Conservation (phyloP, 129 eudicot species). For the Artemisia tridentata region DNA sequence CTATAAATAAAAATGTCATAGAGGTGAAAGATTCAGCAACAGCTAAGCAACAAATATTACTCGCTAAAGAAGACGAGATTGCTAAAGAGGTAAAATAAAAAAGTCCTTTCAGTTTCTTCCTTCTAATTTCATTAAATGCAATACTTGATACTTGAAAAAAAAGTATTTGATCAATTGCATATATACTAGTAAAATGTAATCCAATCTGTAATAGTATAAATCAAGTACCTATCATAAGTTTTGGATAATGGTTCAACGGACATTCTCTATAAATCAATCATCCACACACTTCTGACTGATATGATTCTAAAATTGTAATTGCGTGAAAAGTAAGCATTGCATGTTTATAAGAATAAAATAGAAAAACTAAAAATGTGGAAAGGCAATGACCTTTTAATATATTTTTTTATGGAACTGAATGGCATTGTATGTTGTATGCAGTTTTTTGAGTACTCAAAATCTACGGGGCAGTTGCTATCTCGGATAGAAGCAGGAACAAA, state of each 20-base stretch:
- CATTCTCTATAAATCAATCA: too few relatives aligned
- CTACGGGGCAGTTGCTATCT: constrained; percentile 32
- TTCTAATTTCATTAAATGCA: not conserved
- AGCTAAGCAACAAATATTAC: constrained; percentile 52
- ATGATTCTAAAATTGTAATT: too few relatives aligned
- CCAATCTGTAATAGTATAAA: too few relatives aligned
- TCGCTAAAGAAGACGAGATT: constrained; percentile 50
- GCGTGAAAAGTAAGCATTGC: too few relatives aligned
- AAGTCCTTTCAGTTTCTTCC: not conserved
- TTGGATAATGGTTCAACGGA: not conserved
- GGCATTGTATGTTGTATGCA: constrained; percentile 31
- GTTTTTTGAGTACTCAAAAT: constrained; percentile 46
- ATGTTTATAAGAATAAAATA: too few relatives aligned
- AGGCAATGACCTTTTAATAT: not conserved
- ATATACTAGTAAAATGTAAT: not conserved
- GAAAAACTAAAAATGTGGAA: too few relatives aligned
- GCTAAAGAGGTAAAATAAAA: constrained; percentile 46
- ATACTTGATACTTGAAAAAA: too few relatives aligned
- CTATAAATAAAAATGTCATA: constrained; percentile 44
- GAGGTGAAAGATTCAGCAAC: constrained; percentile 53
- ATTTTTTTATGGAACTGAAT: not conserved
- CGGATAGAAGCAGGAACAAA: constrained; percentile 22
- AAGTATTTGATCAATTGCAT: not conserved
- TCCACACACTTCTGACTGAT: too few relatives aligned
- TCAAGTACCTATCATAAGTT: not conserved